phyloP scores from a whole-genome alignment of 148 eudicot genomes.

The Silene latifolia region DNA sequence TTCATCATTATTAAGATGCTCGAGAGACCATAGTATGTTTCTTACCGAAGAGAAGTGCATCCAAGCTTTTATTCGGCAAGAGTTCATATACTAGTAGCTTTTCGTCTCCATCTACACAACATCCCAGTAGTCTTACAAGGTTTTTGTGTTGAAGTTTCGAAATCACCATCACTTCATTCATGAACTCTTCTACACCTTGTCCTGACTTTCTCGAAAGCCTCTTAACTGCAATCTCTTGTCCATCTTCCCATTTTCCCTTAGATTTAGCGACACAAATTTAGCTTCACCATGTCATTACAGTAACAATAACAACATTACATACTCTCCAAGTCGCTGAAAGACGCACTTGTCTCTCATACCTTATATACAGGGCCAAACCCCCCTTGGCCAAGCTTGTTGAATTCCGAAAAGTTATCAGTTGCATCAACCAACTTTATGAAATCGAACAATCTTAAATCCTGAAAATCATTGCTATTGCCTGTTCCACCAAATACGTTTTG shows the following conservation, averaged over 20 bases:
- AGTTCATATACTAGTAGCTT: slow-evolving; percentile 33
- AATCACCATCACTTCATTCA: slow-evolving; percentile 35
- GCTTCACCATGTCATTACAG: neutral
- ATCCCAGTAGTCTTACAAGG: slow-evolving; percentile 39
- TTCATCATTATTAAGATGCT: too few relatives aligned
- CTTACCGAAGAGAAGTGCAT: slow-evolving; percentile 3
- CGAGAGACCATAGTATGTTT: neutral
- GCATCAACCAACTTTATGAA: slow-evolving; percentile 23
- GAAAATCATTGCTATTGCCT: neutral
- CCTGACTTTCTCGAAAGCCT: slow-evolving; percentile 28
- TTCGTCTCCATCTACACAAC: slow-evolving; percentile 37
- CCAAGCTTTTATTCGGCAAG: slow-evolving; percentile 40
- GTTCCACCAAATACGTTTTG: neutral
- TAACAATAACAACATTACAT: neutral
- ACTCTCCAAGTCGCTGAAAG: too few relatives aligned
- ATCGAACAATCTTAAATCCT: slow-evolving; percentile 29
- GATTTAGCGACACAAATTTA: neutral
- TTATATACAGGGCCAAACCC: slow-evolving; percentile 44
- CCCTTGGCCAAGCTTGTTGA: slow-evolving; percentile 43
- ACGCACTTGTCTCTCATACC: neutral
- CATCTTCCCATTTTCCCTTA: slow-evolving; percentile 35
- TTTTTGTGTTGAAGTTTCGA: slow-evolving; percentile 46
- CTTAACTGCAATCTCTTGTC: slow-evolving; percentile 36
- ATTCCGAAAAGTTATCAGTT: slow-evolving; percentile 26
- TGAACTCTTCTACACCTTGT: slow-evolving; percentile 42